Percentiles rank a stretch among this genome's conserved stretches.
These are phyloP conservation scores for Teunomyces panamensis DNA, from an alignment of 805 yeast genomes.

Conservation along the genomic window DNA sequence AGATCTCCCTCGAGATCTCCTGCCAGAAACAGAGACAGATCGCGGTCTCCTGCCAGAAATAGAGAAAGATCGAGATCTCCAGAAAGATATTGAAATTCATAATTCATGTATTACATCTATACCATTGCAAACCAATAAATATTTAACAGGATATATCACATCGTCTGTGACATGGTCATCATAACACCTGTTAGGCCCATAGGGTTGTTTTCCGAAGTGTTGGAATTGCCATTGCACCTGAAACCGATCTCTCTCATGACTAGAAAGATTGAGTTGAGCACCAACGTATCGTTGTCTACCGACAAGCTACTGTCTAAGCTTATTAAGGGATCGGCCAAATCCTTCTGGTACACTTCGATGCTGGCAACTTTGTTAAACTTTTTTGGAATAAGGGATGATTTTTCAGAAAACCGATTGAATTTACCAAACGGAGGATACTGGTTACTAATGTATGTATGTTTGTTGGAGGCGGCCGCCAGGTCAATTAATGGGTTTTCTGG, in stretches of 20 bases:
- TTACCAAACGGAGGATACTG: conserved; percentile 40
- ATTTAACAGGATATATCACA: not conserved
- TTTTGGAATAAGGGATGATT: conserved; percentile 27
- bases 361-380: conserved; percentile 33
- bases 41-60: conserved; percentile 8
- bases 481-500: conserved; percentile 3
- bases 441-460: conserved; percentile 19
- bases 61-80: conserved; percentile 14
- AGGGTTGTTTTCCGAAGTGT: too few relatives aligned
- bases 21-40: conserved; percentile 15
- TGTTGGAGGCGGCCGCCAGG: conserved; percentile 6
- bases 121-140: not conserved
- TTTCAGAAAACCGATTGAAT: conserved; percentile 11
- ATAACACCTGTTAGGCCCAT: too few relatives aligned
- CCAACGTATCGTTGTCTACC: conserved; percentile 30
- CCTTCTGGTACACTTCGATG: conserved; percentile 34
- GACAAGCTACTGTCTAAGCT: conserved; percentile 29
- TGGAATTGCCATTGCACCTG: conserved; percentile 20
- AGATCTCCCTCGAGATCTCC: conserved; percentile 34
- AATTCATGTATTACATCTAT: not conserved
- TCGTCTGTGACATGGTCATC: not conserved
- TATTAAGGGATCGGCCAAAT: not conserved
- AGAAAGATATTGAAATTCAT: conserved; percentile 18
- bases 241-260: conserved; percentile 32
- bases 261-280: conserved; percentile 27